Evolutionary conservation across 2,329 filamentous ascomycete genomes (phyloP).

Genomic region (Penicillium sp.): DNA sequence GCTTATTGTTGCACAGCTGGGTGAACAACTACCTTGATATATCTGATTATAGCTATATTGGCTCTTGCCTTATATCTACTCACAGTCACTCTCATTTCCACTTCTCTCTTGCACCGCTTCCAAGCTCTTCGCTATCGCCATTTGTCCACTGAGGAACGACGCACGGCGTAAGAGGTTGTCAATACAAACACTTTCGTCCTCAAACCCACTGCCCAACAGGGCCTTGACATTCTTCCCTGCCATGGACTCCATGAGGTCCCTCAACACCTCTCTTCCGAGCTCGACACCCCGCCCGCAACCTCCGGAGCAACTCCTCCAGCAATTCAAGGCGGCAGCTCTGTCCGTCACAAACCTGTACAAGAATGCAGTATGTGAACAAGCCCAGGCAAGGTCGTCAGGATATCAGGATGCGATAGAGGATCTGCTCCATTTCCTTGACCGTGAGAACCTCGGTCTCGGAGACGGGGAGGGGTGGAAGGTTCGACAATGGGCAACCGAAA

Average conservation of each 20-base stretch:
- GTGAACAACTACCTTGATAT: neutral
- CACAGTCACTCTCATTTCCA: neutral
- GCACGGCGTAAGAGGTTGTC: neutral
- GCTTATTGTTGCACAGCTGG: conserved; percentile 7
- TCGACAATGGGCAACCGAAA: conserved; percentile 59
- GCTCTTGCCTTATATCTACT: neutral
- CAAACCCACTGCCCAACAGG: neutral
- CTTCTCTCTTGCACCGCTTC: neutral
- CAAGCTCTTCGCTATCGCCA: neutral
- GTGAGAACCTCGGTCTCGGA: conserved; percentile 71
- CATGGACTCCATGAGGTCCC: conserved; percentile 66
- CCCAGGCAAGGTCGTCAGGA: conserved; percentile 72
- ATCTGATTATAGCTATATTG: neutral
- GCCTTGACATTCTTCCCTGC: conserved; percentile 6
- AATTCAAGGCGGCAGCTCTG: conserved; percentile 88
- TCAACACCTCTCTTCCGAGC: conserved; percentile 62
- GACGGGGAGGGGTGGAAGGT: conserved; percentile 75
- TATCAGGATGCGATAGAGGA: conserved; percentile 96
- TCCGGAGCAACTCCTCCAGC: conserved; percentile 67
- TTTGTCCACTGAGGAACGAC: neutral
- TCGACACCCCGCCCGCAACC: conserved; percentile 50
- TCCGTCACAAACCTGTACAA: conserved; percentile 97
- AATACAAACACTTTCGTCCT: neutral
- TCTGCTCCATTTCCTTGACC: conserved; percentile 79
- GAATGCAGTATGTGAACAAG: conserved; percentile 75